Base-by-base conservation (phyloP, 352 stramenopile genomes). In the Pythium vanterpoolii region DNA sequence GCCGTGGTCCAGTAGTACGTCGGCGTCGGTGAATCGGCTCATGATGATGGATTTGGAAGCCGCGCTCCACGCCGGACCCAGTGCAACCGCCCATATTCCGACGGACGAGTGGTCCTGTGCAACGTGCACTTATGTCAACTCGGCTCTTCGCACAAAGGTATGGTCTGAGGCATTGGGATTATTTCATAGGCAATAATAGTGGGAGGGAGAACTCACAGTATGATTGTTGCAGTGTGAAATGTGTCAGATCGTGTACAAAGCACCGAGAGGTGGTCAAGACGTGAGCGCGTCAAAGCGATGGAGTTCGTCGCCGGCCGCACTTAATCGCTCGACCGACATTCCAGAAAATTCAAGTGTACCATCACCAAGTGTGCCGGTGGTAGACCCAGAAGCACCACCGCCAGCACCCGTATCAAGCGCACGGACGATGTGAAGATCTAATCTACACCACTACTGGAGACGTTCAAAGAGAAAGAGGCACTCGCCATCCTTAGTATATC, bases 91-190 rank as follows among this genome's bases (percentile, higher is more conserved):
- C 40, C 30, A 79, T 6, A 63, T 77, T 13, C 77, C 77, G 0
- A 78, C 76, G 49, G 54, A 74, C 9, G 55, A 72, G 13, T 93
- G 84, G 84, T 60, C 73, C 0, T 91, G 81, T 56, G 54, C 68
- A 5, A 74, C 69, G 10, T 93, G 84, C 55, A 91, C 79, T 7
- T 90, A 82, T 33, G 60, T 90, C 21, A 93, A 93, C 36, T 54
- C 58, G 7, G 63, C 77, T 10, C 48, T 79, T 24, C 75, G 68
- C 10, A 74, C 83, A 51, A 77, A 90, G 62, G 83, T 91, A 86
- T 52, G 68, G 67, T 27, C 3, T n/a, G n/a, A n/a, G n/a, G n/a
- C n/a, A n/a, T 49, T 28, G 39, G 52, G 4, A 27, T 38, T 28
- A 23, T 19, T 50, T 19, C 31, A 8, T 19, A 23, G 8, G 18